These are phyloP conservation scores for Lepidium aucheri DNA, from an alignment of 345 rosid species.

Conservation along the genomic window DNA sequence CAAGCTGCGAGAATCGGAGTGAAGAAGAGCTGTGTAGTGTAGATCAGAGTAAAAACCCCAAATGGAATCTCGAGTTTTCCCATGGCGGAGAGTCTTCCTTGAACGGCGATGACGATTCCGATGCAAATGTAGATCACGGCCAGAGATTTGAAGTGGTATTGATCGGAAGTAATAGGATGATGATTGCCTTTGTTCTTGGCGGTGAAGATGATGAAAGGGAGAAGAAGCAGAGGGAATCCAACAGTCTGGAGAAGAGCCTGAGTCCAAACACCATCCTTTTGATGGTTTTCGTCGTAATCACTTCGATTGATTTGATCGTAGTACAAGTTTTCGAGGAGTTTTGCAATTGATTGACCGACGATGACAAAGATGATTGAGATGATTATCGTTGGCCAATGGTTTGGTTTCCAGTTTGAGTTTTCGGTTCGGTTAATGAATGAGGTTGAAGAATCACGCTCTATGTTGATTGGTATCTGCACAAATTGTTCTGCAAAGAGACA, in stretches of 20 bases:
- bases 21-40: constrained; percentile 23
- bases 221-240: constrained; percentile 27
- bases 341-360: constrained; percentile 18
- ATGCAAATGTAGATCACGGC: constrained; percentile 20
- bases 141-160: constrained; percentile 9
- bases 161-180: constrained; percentile 3
- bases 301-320: constrained; percentile 14
- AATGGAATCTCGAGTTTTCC: constrained; percentile 23
- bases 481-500: constrained; percentile 20
- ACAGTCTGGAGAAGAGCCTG: constrained; percentile 25
- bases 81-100: constrained; percentile 22
- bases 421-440: constrained; percentile 13
- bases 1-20: constrained; percentile 12
- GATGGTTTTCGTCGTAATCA: constrained; percentile 4
- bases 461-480: constrained; percentile 25
- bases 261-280: constrained; percentile 30
- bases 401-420: constrained; percentile 18
- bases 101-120: constrained; percentile 14
- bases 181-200: not conserved
- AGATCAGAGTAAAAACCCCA: constrained; percentile 20
- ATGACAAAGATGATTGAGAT: constrained; percentile 22
- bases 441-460: constrained; percentile 17
- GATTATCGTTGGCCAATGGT: constrained; percentile 26
- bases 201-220: constrained; percentile 24
- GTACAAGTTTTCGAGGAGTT: constrained; percentile 25